Percentiles rank a stretch among this genome's conserved stretches.
Evolutionary conservation across 2,329 filamentous ascomycete species (phyloP).

Genomic region (Coccinonectria pachysandricola): DNA sequence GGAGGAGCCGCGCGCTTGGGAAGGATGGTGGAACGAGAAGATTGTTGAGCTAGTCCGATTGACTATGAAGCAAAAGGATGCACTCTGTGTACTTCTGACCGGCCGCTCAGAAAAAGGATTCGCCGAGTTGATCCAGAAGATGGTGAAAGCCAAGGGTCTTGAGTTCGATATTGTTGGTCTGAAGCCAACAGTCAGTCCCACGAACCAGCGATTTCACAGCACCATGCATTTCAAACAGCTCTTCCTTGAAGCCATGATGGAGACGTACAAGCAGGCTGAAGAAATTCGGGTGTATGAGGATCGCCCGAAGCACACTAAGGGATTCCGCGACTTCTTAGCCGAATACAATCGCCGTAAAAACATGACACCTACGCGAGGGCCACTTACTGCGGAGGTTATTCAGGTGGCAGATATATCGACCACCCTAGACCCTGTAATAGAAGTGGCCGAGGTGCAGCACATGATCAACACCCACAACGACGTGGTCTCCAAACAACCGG

Average conservation of each 20-base stretch:
- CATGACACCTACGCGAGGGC: conserved; percentile 42
- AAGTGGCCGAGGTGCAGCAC: conserved; percentile 76
- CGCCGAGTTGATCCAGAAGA: conserved; percentile 68
- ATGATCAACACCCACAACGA: conserved; percentile 84
- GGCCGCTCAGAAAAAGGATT: conserved; percentile 74
- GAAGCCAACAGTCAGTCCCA: conserved; percentile 75
- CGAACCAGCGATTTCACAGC: conserved; percentile 63
- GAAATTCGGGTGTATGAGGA: conserved; percentile 72
- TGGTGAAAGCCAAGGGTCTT: conserved; percentile 65
- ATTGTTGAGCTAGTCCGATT: conserved; percentile 72
- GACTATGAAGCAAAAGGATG: conserved; percentile 75
- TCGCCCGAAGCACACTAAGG: conserved; percentile 57
- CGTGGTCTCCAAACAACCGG: conserved; percentile 25
- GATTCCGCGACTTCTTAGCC: conserved; percentile 75
- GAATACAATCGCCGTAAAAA: conserved; percentile 58
- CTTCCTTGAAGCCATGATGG: conserved; percentile 69
- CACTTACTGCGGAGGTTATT: conserved; percentile 70
- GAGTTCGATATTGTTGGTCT: conserved; percentile 82
- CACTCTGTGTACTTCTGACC: conserved; percentile 76
- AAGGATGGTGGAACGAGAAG: conserved; percentile 94
- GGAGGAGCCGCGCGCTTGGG: conserved; percentile 77
- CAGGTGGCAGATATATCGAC: conserved; percentile 71
- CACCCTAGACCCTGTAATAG: conserved; percentile 64
- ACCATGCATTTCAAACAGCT: conserved; percentile 92
- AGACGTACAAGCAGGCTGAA: conserved; percentile 74